Evolutionary conservation across 2,329 filamentous ascomycete genomes (phyloP).

Genomic region (Tympanopsis confertula): DNA sequence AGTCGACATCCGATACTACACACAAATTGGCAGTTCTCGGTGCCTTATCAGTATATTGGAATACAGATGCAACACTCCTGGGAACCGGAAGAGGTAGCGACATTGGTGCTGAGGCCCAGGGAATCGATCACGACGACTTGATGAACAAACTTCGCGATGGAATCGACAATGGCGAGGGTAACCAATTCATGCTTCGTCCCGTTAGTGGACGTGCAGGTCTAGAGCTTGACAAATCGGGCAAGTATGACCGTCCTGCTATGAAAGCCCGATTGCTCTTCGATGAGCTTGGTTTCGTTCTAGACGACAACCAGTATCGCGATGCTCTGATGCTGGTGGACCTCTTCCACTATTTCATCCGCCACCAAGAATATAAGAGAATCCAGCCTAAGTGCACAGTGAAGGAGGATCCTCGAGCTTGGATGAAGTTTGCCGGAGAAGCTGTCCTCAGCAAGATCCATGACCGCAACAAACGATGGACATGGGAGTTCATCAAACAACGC

Average conservation of each 20-base stretch:
- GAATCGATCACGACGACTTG: slow-evolving; percentile 63
- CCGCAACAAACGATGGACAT: slow-evolving; percentile 83
- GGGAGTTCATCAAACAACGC: slow-evolving; percentile 88
- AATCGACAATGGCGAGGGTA: slow-evolving; percentile 58
- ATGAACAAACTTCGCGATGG: slow-evolving; percentile 66
- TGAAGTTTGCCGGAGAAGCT: slow-evolving; percentile 80
- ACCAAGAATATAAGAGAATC: slow-evolving; percentile 90
- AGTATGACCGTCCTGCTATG: slow-evolving; percentile 67
- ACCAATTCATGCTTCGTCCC: slow-evolving; percentile 92
- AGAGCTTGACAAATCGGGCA: slow-evolving; percentile 86
- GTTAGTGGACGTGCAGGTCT: slow-evolving; percentile 92
- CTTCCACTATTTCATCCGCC: slow-evolving; percentile 95
- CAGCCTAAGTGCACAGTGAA: slow-evolving; percentile 77
- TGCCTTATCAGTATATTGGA: slow-evolving; percentile 91
- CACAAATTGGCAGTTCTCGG: slow-evolving; percentile 90
- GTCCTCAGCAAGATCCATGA: slow-evolving; percentile 92
- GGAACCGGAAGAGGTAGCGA: slow-evolving; percentile 66
- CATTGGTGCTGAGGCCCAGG: slow-evolving; percentile 32
- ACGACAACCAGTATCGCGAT: slow-evolving; percentile 95
- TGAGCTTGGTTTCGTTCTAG: slow-evolving; percentile 93
- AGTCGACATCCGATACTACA: slow-evolving; percentile 69
- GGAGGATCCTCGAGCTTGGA: slow-evolving; percentile 85
- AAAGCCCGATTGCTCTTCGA: slow-evolving; percentile 90
- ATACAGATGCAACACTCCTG: slow-evolving; percentile 79
- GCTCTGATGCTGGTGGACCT: slow-evolving; percentile 95